Evolutionary conservation across 2,329 filamentous ascomycete species (phyloP).

Genomic region (Raffaelea ambrosiae): DNA sequence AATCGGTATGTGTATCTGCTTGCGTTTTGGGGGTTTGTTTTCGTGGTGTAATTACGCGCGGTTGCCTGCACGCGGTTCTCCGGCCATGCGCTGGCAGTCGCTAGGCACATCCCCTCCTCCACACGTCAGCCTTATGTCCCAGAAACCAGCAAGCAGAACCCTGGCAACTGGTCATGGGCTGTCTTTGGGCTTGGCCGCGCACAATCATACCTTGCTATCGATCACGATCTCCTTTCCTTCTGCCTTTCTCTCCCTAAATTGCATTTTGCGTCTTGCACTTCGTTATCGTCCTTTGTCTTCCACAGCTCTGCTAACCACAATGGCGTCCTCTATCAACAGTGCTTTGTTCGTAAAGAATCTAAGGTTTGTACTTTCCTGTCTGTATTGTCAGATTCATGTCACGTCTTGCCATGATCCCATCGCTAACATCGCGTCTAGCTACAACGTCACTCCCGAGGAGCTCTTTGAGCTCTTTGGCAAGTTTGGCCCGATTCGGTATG

Average conservation of each 20-base stretch:
- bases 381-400: slow-evolving; percentile 36
- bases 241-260: neutral
- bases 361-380: slow-evolving; percentile 58
- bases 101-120: neutral
- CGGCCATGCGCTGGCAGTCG: neutral
- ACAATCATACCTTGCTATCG: no score
- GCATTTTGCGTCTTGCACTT: neutral
- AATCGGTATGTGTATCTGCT: slow-evolving; percentile 59
- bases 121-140: no score
- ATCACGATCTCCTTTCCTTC: no score
- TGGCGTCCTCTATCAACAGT: slow-evolving; percentile 39
- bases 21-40: neutral
- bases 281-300: neutral
- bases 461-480: slow-evolving; percentile 98
- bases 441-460: slow-evolving; percentile 97
- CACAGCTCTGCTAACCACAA: slow-evolving; percentile 16
- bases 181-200: no score
- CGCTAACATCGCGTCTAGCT: no score
- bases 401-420: no score
- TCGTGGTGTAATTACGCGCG: neutral
- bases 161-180: no score
- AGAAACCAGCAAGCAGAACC: no score
- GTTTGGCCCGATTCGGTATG: slow-evolving; percentile 89
- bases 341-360: slow-evolving; percentile 99
- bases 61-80: no score